Evolutionary conservation across 2,329 filamentous ascomycete genomes (phyloP), one percentile per base, ranked within the genome.

Genomic region (Colletotrichum sublineola): DNA sequence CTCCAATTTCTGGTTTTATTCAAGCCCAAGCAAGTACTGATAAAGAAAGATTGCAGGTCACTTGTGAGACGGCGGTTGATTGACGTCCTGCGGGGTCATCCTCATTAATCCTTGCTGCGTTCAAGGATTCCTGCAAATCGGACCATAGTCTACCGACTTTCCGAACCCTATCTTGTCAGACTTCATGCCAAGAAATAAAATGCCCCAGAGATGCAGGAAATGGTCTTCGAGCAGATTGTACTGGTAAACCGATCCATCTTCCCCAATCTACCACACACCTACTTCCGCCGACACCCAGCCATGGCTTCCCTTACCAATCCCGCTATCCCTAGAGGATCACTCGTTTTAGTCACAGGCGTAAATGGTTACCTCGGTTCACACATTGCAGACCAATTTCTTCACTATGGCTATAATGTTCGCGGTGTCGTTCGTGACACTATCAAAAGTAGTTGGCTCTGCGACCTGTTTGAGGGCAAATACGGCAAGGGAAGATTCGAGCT

Each of bases 311-410:
- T n/a, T n/a, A 60, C 38, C 9, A 44, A 64, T 18, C 46, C 64
- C n/a, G 63, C 29, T 7, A 31, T 68, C 38, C 58, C 66, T 9
- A 42, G 24, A 7, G 58, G 58, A 5, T 31, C 44, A 20, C 33
- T 40, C 15, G 74, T 84, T 29, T 77, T 81, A 18, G 81, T 84
- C 33, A 84, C 83, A 1, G 83, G 83, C 40, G 80, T 79, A 71
- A 85, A 84, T 71, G 83, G 83, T 68, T 83, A 83, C 71, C 80
- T 84, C 40, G 83, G 80, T 11, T 79, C 81, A 48, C 82, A 84
- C 72, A 80, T 81, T 63, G 77, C 80, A 50, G 80, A 81, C 2
- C 75, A 77, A 0, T 76, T 84, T 12, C 78, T 85, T 1, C 24
- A 73, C 2, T 68, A 78, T 3, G 82, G 82, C 7, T 83, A 82